Evolutionary conservation across 176 grass and related monocot genomes (phyloP).

Genomic region (Eleusine indica): DNA sequence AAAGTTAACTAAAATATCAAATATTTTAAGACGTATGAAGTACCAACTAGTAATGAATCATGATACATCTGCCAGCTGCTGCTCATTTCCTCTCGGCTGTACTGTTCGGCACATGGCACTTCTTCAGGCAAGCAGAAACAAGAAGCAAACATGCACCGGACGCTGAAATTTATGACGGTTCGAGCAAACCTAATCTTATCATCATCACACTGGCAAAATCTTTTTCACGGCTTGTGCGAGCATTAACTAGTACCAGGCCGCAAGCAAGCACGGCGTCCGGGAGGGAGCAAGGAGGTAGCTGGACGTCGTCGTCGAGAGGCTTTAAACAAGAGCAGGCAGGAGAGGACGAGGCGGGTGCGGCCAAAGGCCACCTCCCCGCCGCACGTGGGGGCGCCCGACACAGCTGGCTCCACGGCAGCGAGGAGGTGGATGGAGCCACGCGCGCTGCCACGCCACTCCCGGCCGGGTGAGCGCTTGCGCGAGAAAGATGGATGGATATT

Average conservation of each 20-base stretch:
- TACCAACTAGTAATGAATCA: no score
- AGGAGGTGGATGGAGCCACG: not conserved
- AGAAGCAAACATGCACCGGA: not conserved
- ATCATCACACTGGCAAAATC: not conserved
- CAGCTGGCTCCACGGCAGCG: slow-evolving; percentile 3
- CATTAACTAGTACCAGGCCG: not conserved
- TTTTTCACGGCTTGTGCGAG: not conserved
- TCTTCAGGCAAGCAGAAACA: not conserved
- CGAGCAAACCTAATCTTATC: not conserved
- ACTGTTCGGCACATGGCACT: not conserved
- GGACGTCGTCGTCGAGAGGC: not conserved
- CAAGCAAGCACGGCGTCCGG: not conserved
- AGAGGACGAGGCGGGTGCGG: not conserved
- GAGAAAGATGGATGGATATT: not conserved
- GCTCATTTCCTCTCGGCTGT: not conserved
- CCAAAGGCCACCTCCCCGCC: slow-evolving; percentile 6
- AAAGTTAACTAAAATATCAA: no score
- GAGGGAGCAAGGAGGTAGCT: not conserved
- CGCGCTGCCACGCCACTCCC: not conserved
- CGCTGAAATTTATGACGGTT: not conserved
- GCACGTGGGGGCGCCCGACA: slow-evolving; percentile 30
- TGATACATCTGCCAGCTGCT: not conserved
- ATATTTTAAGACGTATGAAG: no score
- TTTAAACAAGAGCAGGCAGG: not conserved
- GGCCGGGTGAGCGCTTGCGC: not conserved